Percentiles rank a stretch among this genome's conserved stretches.
phyloP scores from a whole-genome alignment of 2,329 filamentous ascomycete species.

The Cytospora piceae region DNA sequence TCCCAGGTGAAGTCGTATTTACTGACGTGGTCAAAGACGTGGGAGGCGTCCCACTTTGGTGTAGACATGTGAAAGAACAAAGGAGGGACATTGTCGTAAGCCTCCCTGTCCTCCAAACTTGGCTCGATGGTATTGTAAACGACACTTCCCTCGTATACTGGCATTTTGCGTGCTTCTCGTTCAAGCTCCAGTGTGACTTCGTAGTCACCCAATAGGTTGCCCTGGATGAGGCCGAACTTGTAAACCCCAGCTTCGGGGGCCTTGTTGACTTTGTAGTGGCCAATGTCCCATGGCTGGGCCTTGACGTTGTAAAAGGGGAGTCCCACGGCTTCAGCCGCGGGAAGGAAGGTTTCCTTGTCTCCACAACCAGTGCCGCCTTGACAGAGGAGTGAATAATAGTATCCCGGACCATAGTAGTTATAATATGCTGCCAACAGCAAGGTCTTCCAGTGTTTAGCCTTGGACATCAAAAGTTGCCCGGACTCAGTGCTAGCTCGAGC shows the following conservation, averaged over 20 bases:
- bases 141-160: neutral
- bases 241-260: neutral
- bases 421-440: constrained; percentile 57
- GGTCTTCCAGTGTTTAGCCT: constrained; percentile 48
- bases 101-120: neutral
- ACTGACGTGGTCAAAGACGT: constrained; percentile 6
- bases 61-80: constrained; percentile 14
- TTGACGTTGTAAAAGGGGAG: constrained; percentile 46
- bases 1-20: constrained; percentile 8
- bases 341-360: constrained; percentile 53
- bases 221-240: constrained; percentile 5
- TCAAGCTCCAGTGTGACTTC: neutral
- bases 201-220: neutral
- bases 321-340: constrained; percentile 45
- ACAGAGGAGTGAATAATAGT: constrained; percentile 53
- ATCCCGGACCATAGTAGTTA: constrained; percentile 55
- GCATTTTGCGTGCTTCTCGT: neutral
- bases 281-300: constrained; percentile 28
- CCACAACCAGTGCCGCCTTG: constrained; percentile 48
- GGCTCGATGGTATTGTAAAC: neutral
- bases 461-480: constrained; percentile 53
- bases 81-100: neutral
- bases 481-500: constrained; percentile 41
- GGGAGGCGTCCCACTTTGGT: constrained; percentile 10
- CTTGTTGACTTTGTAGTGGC: constrained; percentile 5